Conservation (phyloP, 2,329 filamentous ascomycete genomes). For the Penicillium sp. region DNA sequence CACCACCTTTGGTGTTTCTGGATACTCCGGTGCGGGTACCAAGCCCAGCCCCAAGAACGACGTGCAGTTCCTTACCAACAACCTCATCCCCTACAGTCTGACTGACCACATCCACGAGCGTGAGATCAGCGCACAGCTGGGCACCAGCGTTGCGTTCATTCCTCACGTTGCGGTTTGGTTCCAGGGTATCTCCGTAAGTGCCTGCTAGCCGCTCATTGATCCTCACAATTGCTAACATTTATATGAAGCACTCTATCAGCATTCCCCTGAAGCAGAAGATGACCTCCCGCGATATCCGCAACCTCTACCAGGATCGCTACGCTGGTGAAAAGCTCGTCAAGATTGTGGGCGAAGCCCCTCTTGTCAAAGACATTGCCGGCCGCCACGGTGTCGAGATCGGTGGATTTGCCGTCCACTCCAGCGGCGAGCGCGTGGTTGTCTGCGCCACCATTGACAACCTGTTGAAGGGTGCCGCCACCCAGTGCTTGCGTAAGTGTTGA, state of each 20-base stretch:
- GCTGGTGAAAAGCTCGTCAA: slow-evolving; percentile 95
- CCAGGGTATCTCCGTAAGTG: slow-evolving; percentile 74
- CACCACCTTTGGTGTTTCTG: slow-evolving; percentile 84
- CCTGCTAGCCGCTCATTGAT: background rate
- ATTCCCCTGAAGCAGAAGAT: slow-evolving; percentile 84
- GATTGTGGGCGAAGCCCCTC: slow-evolving; percentile 81
- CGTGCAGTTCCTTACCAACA: slow-evolving; percentile 75
- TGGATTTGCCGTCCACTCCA: slow-evolving; percentile 87
- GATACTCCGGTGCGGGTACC: slow-evolving; percentile 92
- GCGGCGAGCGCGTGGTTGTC: slow-evolving; percentile 88
- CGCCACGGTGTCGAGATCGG: slow-evolving; percentile 93
- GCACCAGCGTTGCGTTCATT: slow-evolving; percentile 74
- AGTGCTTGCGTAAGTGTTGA: slow-evolving; percentile 75
- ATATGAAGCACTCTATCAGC: slow-evolving; percentile 72
- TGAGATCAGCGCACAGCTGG: slow-evolving; percentile 80
- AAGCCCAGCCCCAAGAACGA: slow-evolving; percentile 96
- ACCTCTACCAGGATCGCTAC: slow-evolving; percentile 94
- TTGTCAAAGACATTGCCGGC: slow-evolving; percentile 79
- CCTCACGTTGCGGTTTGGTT: slow-evolving; percentile 98
- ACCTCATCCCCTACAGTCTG: slow-evolving; percentile 86
- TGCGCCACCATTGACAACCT: slow-evolving; percentile 93
- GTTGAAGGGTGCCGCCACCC: slow-evolving; percentile 87
- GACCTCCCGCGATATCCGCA: slow-evolving; percentile 86
- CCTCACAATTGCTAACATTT: slow-evolving; percentile 17
- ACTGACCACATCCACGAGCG: slow-evolving; percentile 94